phyloP scores from a whole-genome alignment of 139 green algal species.

The Nannochloris sp. region DNA sequence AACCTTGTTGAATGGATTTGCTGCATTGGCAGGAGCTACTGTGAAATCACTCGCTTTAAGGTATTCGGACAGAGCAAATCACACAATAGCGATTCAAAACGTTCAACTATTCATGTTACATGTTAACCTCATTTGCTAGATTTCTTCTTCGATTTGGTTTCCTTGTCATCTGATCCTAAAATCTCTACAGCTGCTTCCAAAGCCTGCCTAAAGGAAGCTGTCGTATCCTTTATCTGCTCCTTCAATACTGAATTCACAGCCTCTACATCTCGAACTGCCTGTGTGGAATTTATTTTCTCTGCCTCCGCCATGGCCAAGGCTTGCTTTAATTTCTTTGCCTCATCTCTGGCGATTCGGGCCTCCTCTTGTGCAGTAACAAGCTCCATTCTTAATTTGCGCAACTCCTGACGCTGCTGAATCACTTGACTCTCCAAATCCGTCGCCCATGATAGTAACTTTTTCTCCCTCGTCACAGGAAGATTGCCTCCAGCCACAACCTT shows the following conservation, averaged over 20 bases:
- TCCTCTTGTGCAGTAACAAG: conserved; percentile 36
- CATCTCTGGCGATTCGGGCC: conserved; percentile 4
- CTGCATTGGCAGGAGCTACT: neutral
- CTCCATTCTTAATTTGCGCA: conserved; percentile 34
- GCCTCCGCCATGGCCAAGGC: conserved; percentile 24
- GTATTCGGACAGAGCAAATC: neutral
- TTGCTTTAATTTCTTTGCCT: conserved; percentile 7
- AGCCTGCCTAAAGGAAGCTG: conserved; percentile 26
- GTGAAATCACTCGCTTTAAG: neutral
- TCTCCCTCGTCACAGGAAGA: conserved; percentile 26
- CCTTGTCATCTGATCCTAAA: conserved; percentile 9
- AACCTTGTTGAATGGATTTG: conserved; percentile 1
- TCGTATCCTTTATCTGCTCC: conserved; percentile 31
- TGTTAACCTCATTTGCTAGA: too few species aligned
- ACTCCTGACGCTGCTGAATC: conserved; percentile 29
- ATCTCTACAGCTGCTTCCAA: conserved; percentile 22
- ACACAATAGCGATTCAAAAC: neutral
- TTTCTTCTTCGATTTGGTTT: neutral
- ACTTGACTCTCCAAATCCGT: conserved; percentile 31
- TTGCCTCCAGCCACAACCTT: conserved; percentile 22
- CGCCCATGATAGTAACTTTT: conserved; percentile 36
- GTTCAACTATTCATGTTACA: neutral
- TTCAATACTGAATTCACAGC: conserved; percentile 26
- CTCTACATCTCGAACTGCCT: conserved; percentile 14
- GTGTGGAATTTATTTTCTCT: conserved; percentile 6